Percentiles rank a stretch among this genome's conserved stretches.
Evolutionary conservation across 352 stramenopile species (phyloP).

Genomic region (Pythium pectinolyticum): DNA sequence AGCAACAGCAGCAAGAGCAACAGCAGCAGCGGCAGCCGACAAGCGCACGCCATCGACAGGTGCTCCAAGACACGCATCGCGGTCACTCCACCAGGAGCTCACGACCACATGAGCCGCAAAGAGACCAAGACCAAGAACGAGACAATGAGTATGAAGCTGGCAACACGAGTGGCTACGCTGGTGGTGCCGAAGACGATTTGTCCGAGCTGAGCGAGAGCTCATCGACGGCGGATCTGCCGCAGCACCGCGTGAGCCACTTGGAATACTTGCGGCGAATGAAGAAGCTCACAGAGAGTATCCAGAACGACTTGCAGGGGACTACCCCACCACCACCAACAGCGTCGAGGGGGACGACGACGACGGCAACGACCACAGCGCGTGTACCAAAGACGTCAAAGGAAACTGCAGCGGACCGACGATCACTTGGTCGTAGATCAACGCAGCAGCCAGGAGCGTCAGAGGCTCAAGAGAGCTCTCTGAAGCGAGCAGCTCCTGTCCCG

Average conservation of each 20-base stretch:
- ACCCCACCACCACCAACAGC: neutral
- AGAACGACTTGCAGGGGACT: conserved; percentile 39
- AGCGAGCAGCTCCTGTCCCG: too few relatives aligned
- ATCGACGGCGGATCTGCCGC: conserved; percentile 36
- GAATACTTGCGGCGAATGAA: conserved; percentile 73
- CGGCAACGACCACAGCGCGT: too few relatives aligned
- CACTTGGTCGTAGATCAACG: too few relatives aligned
- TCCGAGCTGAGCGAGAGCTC: conserved; percentile 1
- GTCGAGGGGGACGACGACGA: too few relatives aligned
- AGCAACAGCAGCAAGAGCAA: too few relatives aligned
- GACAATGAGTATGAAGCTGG: conserved; percentile 12
- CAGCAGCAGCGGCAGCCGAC: too few relatives aligned
- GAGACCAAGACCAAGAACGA: neutral
- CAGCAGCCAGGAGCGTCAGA: too few relatives aligned
- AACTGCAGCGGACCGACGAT: too few relatives aligned
- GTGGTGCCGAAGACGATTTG: conserved; percentile 32
- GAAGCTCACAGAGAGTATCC: conserved; percentile 62
- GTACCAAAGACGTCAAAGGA: neutral
- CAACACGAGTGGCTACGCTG: conserved; percentile 20
- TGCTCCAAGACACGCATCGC: neutral
- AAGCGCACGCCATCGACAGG: neutral
- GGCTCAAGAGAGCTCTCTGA: too few relatives aligned
- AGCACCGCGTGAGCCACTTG: conserved; percentile 63
- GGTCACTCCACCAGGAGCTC: neutral
- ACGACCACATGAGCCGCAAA: neutral